Conservation (phyloP, 192 early-diverging fungal species). For the Pilobolus umbonatus region DNA sequence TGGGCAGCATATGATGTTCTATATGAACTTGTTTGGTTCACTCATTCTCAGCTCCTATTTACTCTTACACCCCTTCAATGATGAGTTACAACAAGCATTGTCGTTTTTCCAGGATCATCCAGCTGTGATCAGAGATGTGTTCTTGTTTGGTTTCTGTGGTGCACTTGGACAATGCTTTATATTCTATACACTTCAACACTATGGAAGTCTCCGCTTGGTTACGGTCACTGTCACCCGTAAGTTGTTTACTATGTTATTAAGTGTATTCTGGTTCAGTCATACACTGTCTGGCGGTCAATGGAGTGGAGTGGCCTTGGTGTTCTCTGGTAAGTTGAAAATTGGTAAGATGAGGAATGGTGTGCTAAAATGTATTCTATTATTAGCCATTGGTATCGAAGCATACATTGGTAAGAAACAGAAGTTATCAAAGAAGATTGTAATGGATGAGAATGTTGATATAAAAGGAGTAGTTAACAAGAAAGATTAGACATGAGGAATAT, state of each 20-base stretch:
- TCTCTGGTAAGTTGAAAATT: constrained; percentile 54
- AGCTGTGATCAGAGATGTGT: constrained; percentile 72
- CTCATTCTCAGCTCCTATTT: constrained; percentile 73
- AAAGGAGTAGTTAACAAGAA: too few species aligned
- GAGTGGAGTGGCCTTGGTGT: constrained; percentile 81
- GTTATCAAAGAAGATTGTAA: too few species aligned
- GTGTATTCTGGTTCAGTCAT: constrained; percentile 87
- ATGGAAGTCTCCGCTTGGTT: constrained; percentile 86
- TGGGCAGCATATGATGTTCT: constrained; percentile 96
- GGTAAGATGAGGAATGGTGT: background rate
- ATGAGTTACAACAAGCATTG: constrained; percentile 71
- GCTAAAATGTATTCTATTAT: background rate
- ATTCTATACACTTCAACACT: constrained; percentile 87
- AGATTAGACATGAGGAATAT: too few species aligned
- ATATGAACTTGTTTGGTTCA: constrained; percentile 85
- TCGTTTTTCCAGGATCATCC: constrained; percentile 77
- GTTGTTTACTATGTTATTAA: constrained; percentile 91
- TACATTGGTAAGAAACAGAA: constrained; percentile 56
- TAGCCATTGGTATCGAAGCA: constrained; percentile 66
- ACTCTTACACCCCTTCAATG: constrained; percentile 62
- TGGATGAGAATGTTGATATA: too few species aligned
- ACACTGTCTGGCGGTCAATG: constrained; percentile 76
- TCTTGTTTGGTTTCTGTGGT: constrained; percentile 88
- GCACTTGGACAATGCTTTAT: constrained; percentile 98
- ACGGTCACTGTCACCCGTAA: constrained; percentile 96